Evolutionary conservation across 306 rosid genomes (phyloP), one percentile per base, ranked within the genome.

Genomic region (Acacia crassicarpa): DNA sequence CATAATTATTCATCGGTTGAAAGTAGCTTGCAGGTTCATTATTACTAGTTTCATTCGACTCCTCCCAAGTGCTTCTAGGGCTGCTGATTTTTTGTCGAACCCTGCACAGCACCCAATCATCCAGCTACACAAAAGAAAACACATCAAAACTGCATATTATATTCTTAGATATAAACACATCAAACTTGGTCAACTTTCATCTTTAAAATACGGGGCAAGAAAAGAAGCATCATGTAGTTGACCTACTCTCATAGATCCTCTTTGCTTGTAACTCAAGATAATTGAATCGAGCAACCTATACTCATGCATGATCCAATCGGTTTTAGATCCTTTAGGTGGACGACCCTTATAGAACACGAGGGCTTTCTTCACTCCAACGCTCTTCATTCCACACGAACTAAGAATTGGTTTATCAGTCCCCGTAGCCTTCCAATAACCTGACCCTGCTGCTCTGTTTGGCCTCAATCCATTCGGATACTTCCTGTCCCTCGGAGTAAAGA

Each of bases 371-470:
- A 91, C 93, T 30, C 93, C 94, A 76, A 86, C 85, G 79, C 90
- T 88, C 77, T 86, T 88, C 82, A 86, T 84, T 40, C 91, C 97
- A 78, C 89, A 77, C 0, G 93, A 87, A 82, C 89, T 86, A 5
- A 90, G 83, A 66, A 89, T 90, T 10, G 90, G 91, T 80, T 89
- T 93, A 79, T 93, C 97, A 78, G 91, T 86, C 9, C 96, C 96
- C 15, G 96, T 93, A 25, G 93, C 94, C 83, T 93, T 93, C 95
- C 97, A 91, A 59, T 93, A 93, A 32, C 95, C 97, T 67, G 80
- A 69, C 45, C 92, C 91, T 35, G 96, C 94, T 19, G 96, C 91
- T 75, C 96, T 88, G 33, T 93, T 91, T 12, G 97, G 97, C 83
- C 96, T 90, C 83, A 76, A 79, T 45, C 94, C 96, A 79, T 93